Percentiles rank a stretch among this genome's conserved stretches.
These are phyloP conservation scores for Coemansia sp. DNA, from an alignment of 192 early-diverging fungal genomes.

Conservation along the genomic window DNA sequence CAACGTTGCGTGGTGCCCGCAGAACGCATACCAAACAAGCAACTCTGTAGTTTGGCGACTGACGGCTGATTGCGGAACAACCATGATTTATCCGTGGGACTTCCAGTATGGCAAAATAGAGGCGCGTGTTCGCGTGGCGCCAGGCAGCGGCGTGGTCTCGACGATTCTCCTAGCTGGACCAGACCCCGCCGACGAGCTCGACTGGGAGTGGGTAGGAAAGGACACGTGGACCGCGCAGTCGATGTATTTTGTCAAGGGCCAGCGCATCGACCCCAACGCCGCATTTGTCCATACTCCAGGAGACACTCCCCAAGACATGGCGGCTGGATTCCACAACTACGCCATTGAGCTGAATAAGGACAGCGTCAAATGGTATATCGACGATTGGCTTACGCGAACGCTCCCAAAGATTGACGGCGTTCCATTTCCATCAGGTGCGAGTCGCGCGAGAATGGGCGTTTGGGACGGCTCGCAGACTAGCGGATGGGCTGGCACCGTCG, in stretches of 20 bases:
- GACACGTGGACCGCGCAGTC: slow-evolving; percentile 53
- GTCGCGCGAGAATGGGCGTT: slow-evolving; percentile 46
- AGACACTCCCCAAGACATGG: slow-evolving; percentile 35
- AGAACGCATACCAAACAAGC: slow-evolving; percentile 40
- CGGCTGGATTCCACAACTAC: slow-evolving; percentile 58
- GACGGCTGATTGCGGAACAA: slow-evolving; percentile 47
- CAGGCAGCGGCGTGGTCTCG: slow-evolving; percentile 58
- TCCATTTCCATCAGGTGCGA: slow-evolving; percentile 37
- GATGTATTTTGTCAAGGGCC: slow-evolving; percentile 59
- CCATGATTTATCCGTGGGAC: slow-evolving; percentile 35
- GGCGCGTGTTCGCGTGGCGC: slow-evolving; percentile 29
- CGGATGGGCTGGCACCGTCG: slow-evolving; percentile 52
- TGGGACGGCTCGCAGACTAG: slow-evolving; percentile 54
- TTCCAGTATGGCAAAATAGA: slow-evolving; percentile 47
- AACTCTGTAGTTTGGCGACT: slow-evolving; percentile 36
- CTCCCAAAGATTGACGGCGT: slow-evolving; percentile 22
- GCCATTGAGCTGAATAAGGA: slow-evolving; percentile 62
- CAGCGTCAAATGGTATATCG: slow-evolving; percentile 62
- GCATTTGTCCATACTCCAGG: slow-evolving; percentile 37
- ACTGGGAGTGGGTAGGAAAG: slow-evolving; percentile 68
- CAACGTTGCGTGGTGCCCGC: slow-evolving; percentile 47
- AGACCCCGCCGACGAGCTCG: slow-evolving; percentile 62
- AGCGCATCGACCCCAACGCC: slow-evolving; percentile 41
- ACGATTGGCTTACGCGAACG: slow-evolving; percentile 54
- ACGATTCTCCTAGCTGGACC: slow-evolving; percentile 57